Evolutionary conservation across 225 moss, liverwort and hornwort genomes (phyloP).

Genomic region (Anthoceros angustus): DNA sequence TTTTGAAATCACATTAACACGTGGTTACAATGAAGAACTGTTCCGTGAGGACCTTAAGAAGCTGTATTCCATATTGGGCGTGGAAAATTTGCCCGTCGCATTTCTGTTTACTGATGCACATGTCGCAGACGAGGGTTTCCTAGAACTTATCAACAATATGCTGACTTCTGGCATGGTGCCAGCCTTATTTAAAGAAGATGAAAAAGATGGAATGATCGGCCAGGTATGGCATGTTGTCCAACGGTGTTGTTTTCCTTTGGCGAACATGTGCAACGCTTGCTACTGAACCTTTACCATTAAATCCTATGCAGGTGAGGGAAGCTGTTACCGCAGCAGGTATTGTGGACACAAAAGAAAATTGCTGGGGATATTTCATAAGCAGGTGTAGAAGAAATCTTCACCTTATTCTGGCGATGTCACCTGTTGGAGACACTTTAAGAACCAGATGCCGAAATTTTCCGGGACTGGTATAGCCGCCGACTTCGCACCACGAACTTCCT

Average conservation of each 20-base stretch:
- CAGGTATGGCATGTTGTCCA: too few species aligned
- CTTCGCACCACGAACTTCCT: background rate
- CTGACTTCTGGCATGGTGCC: constrained; percentile 91
- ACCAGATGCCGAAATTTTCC: constrained; percentile 75
- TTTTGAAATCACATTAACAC: constrained; percentile 65
- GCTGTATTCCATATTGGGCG: constrained; percentile 52
- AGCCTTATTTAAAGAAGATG: constrained; percentile 77
- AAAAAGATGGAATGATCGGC: constrained; percentile 80
- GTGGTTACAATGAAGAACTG: constrained; percentile 67
- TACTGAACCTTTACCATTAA: too few species aligned
- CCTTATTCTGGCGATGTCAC: constrained; percentile 73
- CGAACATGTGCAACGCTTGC: too few species aligned
- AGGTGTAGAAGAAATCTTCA: constrained; percentile 64
- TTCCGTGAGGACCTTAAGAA: constrained; percentile 66
- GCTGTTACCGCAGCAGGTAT: constrained; percentile 41
- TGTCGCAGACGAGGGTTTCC: constrained; percentile 61
- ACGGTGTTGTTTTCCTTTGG: too few species aligned
- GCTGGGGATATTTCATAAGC: constrained; percentile 63
- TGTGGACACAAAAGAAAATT: constrained; percentile 72
- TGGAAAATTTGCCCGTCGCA: constrained; percentile 43
- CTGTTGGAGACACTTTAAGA: constrained; percentile 58
- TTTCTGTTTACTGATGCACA: constrained; percentile 86
- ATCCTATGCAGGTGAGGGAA: constrained; percentile 36
- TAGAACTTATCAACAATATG: constrained; percentile 85
- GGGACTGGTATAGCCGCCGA: constrained; percentile 34